Evolutionary conservation across 73 alveolate species (phyloP).

Genomic region (Uronychia setigera): DNA sequence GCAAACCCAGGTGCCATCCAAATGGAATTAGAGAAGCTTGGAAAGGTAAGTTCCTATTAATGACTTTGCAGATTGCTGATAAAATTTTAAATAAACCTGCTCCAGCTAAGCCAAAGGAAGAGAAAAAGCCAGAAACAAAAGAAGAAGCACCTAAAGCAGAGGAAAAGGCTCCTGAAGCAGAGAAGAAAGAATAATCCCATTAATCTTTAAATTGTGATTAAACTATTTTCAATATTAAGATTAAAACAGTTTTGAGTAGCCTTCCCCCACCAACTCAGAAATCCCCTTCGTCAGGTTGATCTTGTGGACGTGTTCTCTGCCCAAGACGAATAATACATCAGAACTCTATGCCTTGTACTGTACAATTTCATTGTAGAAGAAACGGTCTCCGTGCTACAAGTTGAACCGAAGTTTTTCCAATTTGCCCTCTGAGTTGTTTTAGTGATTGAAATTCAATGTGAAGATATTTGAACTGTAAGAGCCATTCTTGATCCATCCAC

Average conservation of each 20-base stretch:
- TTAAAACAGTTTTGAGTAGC: no score
- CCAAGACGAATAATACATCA: background rate
- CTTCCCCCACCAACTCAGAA: background rate
- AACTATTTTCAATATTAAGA: no score
- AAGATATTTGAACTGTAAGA: background rate
- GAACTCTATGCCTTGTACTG: background rate
- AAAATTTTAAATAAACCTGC: conserved; percentile 35
- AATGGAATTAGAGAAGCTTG: conserved; percentile 10
- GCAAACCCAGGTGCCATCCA: background rate
- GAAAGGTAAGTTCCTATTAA: conserved; percentile 1
- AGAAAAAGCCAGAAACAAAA: conserved; percentile 14
- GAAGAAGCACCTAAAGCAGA: conserved; percentile 17
- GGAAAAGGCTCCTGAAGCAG: background rate
- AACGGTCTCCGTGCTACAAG: conserved; percentile 2
- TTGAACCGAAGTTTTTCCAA: conserved; percentile 1
- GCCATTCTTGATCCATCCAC: conserved; percentile 17
- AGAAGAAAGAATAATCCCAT: no score
- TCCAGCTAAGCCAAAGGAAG: conserved; percentile 27
- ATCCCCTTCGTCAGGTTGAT: background rate
- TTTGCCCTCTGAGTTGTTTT: background rate
- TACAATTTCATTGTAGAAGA: conserved; percentile 12
- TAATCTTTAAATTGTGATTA: no score
- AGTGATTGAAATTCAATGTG: background rate
- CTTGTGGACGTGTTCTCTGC: conserved; percentile 3
- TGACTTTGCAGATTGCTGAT: conserved; percentile 6